Evolutionary conservation across 1,139 yeast species (phyloP).

Genomic region (Debaryomyces singareniensis): DNA sequence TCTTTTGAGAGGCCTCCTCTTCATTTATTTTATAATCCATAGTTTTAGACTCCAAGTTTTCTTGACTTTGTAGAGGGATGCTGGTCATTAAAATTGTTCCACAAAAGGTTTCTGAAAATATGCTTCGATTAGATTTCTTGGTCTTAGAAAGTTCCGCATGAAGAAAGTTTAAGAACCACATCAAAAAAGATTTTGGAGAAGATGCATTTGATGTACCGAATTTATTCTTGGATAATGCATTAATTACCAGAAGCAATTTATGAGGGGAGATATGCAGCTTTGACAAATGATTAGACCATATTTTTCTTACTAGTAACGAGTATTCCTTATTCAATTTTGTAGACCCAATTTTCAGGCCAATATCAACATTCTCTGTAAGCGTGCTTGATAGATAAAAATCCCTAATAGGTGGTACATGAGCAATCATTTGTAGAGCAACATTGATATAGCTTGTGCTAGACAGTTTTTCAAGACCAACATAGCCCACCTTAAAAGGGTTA

Average conservation of each 20-base stretch:
- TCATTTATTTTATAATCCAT: slow-evolving; percentile 16
- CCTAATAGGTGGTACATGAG: slow-evolving; percentile 49
- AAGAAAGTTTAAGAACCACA: slow-evolving; percentile 54
- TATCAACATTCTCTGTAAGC: slow-evolving; percentile 4
- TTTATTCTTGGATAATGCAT: slow-evolving; percentile 33
- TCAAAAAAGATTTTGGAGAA: slow-evolving; percentile 51
- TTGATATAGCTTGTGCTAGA: slow-evolving; percentile 46
- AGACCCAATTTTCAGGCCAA: slow-evolving; percentile 9
- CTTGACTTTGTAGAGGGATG: slow-evolving; percentile 12
- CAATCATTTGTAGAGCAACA: slow-evolving; percentile 49
- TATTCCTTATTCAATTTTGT: slow-evolving; percentile 27
- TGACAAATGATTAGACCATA: slow-evolving; percentile 60
- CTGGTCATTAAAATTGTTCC: slow-evolving; percentile 42
- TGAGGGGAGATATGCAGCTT: slow-evolving; percentile 63
- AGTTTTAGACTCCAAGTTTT: slow-evolving; percentile 14
- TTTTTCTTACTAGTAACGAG: slow-evolving; percentile 44
- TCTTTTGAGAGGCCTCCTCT: slow-evolving; percentile 9
- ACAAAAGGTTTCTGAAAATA: slow-evolving; percentile 31
- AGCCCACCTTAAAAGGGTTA: slow-evolving; percentile 52
- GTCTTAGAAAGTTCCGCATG: slow-evolving; percentile 27
- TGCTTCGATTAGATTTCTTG: slow-evolving; percentile 10
- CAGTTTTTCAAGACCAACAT: slow-evolving; percentile 55
- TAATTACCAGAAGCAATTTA: slow-evolving; percentile 49
- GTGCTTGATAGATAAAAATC: slow-evolving; percentile 39
- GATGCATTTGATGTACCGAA: slow-evolving; percentile 29